Conservation (phyloP, 2,329 filamentous ascomycete species). For the Pezicula carpinea region DNA sequence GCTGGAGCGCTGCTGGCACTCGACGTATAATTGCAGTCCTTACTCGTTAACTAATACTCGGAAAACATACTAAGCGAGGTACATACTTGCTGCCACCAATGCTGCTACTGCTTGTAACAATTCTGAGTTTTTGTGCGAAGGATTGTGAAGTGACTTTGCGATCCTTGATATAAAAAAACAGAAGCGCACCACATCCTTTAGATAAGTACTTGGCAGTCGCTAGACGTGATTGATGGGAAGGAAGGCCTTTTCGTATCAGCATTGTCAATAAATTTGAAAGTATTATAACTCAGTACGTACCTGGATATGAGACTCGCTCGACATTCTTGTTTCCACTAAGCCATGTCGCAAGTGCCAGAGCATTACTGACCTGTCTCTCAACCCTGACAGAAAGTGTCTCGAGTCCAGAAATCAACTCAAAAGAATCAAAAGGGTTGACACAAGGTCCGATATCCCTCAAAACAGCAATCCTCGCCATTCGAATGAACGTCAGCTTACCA, state of each 20-base stretch:
- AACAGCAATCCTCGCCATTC: background rate
- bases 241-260: background rate
- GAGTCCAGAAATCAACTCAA: background rate
- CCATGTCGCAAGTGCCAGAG: background rate
- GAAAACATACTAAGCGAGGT: too few relatives aligned
- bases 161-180: too few relatives aligned
- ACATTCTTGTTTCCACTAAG: background rate
- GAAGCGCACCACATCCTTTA: too few relatives aligned
- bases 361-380: background rate
- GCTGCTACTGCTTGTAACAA: too few relatives aligned
- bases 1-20: too few relatives aligned
- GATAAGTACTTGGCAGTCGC: too few relatives aligned
- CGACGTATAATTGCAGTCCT: too few relatives aligned
- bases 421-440: background rate
- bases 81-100: too few relatives aligned
- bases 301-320: background rate
- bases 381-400: background rate
- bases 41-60: too few relatives aligned
- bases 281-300: background rate
- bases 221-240: background rate
- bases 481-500: background rate
- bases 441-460: slow-evolving; percentile 2
- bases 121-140: too few relatives aligned
- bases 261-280: too few relatives aligned
- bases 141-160: too few relatives aligned